Base-by-base conservation (phyloP, 2,329 filamentous ascomycete species). In the Talaromyces funiculosus region DNA sequence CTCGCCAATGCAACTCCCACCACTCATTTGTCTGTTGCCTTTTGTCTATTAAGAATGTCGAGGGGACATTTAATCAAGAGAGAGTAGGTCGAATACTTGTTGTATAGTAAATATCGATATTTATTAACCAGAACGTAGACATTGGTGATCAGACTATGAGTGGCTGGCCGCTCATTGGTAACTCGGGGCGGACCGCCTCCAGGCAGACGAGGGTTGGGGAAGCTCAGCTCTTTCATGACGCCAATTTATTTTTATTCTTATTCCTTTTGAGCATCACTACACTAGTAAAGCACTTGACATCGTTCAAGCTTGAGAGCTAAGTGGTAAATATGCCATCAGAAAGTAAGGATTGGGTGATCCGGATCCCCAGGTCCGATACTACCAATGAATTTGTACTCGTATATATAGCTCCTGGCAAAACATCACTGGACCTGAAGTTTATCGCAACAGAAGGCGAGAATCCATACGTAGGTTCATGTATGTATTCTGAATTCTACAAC, bases 391-490 rank as follows among this genome's bases (percentile, higher is more conserved):
- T 72, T 65, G 74, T 86, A 22, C 74, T 87, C 16, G 67, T 86
- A 33, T 77, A 83, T 64, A 77, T 84, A 60, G 70, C 73, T 53
- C 73, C 68, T 12, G 69, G 72, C n/a, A 64, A 69, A 58, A 62
- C 71, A 62, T 64, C 72, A 3, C 73, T 86, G 9, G 82, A 86
- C 66, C 68, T 86, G 38, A 78, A 78, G 58, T 74, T 87, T 29
- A 73, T 81, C 10, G 84, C 81, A 24, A 86, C 84, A 26, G 84
- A 87, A 68, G 81, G 82, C 51, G 80, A 84, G 63, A 74, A 73
- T 59, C 79, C 83, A 12, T 87, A 82, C 69, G 73, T 77, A 22
- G 72, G 74, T 7, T 75, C 75, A 60, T 71, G 81, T 83, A 69
- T 54, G 69, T 33, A 33, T 62, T n/a, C n/a, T n/a, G n/a, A n/a